Percentiles rank a stretch among this genome's conserved stretches.
These are phyloP conservation scores for Aspergillus flavus DNA, from an alignment of 2,329 filamentous ascomycete genomes.

Conservation along the genomic window DNA sequence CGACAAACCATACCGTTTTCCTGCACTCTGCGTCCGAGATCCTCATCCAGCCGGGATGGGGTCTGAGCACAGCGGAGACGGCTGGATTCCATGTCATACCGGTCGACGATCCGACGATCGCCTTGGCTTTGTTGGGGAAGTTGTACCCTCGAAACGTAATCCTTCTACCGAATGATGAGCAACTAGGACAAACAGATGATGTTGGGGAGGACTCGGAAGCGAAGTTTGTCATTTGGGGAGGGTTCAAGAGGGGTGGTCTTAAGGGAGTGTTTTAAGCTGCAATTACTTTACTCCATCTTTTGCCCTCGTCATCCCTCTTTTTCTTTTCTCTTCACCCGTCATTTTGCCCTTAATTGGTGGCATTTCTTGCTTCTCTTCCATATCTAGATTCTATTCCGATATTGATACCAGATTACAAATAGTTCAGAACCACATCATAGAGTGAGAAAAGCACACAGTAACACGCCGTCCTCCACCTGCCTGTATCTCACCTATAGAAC, in stretches of 20 bases:
- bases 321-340: background rate
- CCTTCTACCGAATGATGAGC: conserved; percentile 13
- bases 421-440: too few relatives aligned
- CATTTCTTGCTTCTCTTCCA: too few relatives aligned
- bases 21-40: conserved; percentile 4
- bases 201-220: conserved; percentile 23
- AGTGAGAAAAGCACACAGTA: too few relatives aligned
- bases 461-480: too few relatives aligned
- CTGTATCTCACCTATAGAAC: too few relatives aligned
- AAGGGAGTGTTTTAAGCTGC: conserved; percentile 1
- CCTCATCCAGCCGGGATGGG: background rate
- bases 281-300: too few relatives aligned
- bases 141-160: conserved; percentile 29
- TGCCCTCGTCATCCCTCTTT: background rate
- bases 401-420: too few relatives aligned
- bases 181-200: conserved; percentile 7
- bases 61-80: conserved; percentile 11
- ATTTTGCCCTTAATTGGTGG: too few relatives aligned
- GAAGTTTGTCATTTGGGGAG: conserved; percentile 27
- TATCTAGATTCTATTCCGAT: too few relatives aligned
- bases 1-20: background rate
- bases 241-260: conserved; percentile 12
- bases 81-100: conserved; percentile 26
- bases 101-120: conserved; percentile 10
- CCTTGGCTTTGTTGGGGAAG: conserved; percentile 24